A percentile compares a stretch with the other conserved stretches of the same genome.
Evolutionary conservation across 2,329 filamentous ascomycete genomes (phyloP).

Genomic region (Colletotrichum falcatum): DNA sequence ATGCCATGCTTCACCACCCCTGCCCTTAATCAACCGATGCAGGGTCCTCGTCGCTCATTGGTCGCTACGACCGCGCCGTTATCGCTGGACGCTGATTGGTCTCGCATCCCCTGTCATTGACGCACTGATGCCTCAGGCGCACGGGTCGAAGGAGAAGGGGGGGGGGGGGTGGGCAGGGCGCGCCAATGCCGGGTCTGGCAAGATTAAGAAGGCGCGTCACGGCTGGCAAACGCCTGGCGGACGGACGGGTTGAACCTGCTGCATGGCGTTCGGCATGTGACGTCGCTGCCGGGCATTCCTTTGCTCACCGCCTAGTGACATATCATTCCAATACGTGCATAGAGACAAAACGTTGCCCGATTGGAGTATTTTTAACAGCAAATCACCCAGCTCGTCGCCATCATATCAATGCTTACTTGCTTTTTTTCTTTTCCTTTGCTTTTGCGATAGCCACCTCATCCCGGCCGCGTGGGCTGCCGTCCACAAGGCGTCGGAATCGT

Average conservation of each 20-base stretch:
- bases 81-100: slow-evolving; percentile 27
- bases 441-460: slow-evolving; percentile 18
- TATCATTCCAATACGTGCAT: slow-evolving; percentile 1
- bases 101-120: background rate
- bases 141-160: too few species aligned
- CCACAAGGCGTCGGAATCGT: background rate
- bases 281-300: slow-evolving; percentile 35
- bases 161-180: background rate
- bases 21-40: slow-evolving; percentile 32
- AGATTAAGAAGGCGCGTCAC: too few species aligned
- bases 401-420: background rate
- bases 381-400: background rate
- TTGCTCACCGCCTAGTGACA: slow-evolving; percentile 39
- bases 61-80: slow-evolving; percentile 2
- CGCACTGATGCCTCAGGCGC: slow-evolving; percentile 30
- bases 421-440: background rate
- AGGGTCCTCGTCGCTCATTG: slow-evolving; percentile 33
- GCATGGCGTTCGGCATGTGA: slow-evolving; percentile 35
- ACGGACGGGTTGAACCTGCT: background rate
- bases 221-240: slow-evolving; percentile 8
- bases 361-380: background rate
- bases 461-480: slow-evolving; percentile 11
- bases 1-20: slow-evolving; percentile 32
- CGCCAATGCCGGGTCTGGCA: slow-evolving; percentile 13
- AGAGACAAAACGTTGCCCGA: background rate